These are phyloP conservation scores for Porcisia deanei DNA, from an alignment of 208 protist species.

Conservation along the genomic window DNA sequence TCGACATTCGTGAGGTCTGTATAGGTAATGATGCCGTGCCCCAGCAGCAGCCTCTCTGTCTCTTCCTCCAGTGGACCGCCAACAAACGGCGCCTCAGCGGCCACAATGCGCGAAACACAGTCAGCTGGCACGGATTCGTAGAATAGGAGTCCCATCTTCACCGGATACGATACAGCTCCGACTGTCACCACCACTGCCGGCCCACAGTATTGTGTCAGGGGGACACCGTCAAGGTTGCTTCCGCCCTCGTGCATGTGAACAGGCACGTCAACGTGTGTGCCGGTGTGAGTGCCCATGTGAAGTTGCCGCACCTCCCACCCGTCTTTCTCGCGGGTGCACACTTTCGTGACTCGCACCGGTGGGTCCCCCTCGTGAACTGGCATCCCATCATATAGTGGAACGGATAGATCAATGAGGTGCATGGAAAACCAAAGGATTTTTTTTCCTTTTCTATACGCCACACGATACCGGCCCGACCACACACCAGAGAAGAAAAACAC, in stretches of 20 bases:
- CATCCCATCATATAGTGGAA: slow-evolving; percentile 43
- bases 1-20: slow-evolving; percentile 51
- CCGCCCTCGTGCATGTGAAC: slow-evolving; percentile 50
- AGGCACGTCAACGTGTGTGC: slow-evolving; percentile 52
- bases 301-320: slow-evolving; percentile 53
- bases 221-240: slow-evolving; percentile 38
- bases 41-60: slow-evolving; percentile 35
- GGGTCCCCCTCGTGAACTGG: slow-evolving; percentile 50
- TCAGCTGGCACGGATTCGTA: slow-evolving; percentile 18
- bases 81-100: slow-evolving; percentile 32
- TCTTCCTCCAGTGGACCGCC: slow-evolving; percentile 37
- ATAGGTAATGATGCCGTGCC: slow-evolving; percentile 36
- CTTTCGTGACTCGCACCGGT: slow-evolving; percentile 35
- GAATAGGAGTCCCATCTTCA: slow-evolving; percentile 34
- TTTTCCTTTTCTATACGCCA: too few species aligned
- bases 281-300: slow-evolving; percentile 42
- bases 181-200: slow-evolving; percentile 27
- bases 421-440: not conserved
- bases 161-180: slow-evolving; percentile 15
- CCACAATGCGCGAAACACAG: slow-evolving; percentile 21
- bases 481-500: too few species aligned
- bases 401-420: slow-evolving; percentile 42
- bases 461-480: not conserved
- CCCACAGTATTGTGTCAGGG: slow-evolving; percentile 36
- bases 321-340: slow-evolving; percentile 36